A percentile compares a stretch with the other conserved stretches of the same genome.
phyloP scores from a whole-genome alignment of 1,284 basidiomycete species.

The Crocinoboletus sp. region DNA sequence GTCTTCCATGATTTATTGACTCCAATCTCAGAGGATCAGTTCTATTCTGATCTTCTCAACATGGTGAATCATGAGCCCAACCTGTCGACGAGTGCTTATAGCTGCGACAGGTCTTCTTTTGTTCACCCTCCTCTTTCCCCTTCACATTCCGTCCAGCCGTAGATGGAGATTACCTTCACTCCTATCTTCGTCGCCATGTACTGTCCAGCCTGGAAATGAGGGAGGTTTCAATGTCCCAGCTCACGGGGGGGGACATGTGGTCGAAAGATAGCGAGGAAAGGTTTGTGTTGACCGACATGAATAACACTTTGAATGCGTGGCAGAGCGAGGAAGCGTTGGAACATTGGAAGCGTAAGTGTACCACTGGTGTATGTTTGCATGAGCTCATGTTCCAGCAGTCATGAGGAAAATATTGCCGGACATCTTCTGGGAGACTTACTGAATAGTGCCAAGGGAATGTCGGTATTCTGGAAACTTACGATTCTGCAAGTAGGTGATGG shows the following conservation, averaged over 20 bases:
- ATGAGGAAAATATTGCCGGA: constrained; percentile 37
- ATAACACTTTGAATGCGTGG: constrained; percentile 58
- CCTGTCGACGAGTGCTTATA: constrained; percentile 9
- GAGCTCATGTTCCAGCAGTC: constrained; percentile 25
- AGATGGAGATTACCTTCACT: constrained; percentile 59
- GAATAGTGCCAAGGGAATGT: too few relatives aligned
- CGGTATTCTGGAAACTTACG: too few relatives aligned
- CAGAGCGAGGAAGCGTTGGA: constrained; percentile 56
- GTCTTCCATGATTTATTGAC: constrained; percentile 69
- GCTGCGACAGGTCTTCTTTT: constrained; percentile 66
- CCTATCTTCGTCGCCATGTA: constrained; percentile 56
- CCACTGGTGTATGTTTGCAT: not conserved
- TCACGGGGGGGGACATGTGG: constrained; percentile 37
- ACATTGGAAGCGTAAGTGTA: constrained; percentile 71
- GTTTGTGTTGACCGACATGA: constrained; percentile 54
- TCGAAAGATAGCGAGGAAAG: constrained; percentile 36
- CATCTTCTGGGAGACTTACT: constrained; percentile 36
- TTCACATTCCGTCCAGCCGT: constrained; percentile 61
- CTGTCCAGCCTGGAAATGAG: constrained; percentile 42
- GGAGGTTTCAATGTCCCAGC: constrained; percentile 49
- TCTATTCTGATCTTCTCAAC: constrained; percentile 62
- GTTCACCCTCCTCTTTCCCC: constrained; percentile 53
- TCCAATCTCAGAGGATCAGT: constrained; percentile 40
- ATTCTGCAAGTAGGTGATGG: too few relatives aligned
- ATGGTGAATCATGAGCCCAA: constrained; percentile 48